Evolutionary conservation across 2,329 filamentous ascomycete species (phyloP), one percentile per base, ranked within the genome.

Genomic region (Claviceps monticola): DNA sequence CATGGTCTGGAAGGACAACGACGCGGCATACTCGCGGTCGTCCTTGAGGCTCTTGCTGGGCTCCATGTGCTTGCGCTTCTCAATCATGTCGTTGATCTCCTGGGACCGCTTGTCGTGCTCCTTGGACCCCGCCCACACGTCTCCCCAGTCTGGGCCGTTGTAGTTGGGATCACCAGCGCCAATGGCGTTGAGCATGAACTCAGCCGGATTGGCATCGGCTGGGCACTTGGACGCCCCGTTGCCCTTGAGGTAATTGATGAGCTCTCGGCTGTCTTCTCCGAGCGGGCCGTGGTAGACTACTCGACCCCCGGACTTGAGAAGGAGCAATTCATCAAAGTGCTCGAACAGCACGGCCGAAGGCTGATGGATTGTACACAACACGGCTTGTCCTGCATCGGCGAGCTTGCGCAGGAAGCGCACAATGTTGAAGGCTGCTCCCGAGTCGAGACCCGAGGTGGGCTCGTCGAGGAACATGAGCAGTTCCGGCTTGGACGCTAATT

Each of bases 401-500:
- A 84, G 68, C 58, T 81, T 81, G 4, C 78, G 72, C 7, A 84
- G 65, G 56, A 83, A 80, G 0, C 77, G 72, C 2, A 81, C 71
- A 55, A 83, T 82, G 56, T 81, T 79, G 57, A 77, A 82, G 0
- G 78, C 76, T 7, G 77, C 73, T 42, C 75, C 73, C 0, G 74
- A 74, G 56, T 82, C 78, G 11, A 81, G 72, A 8, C 78, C 78
- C 3, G 76, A 80, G 0, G 74, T 76, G 0, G 74, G 74, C 57
- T 84, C 81, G 51, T 84, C 80, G n/a, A 84, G 66, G 60, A 84
- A 84, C 59, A 83, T 73, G 5, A 84, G 67, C 4, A 84, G 68
- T 37, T 78, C 75, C 0, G 77, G 78, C 60, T 79, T 80, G 0
- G 72, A 71, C 0, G 75, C 77, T 3, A 80, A 63, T 55, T 80